Percentiles rank a stretch among this genome's conserved stretches.
Conservation (phyloP, 345 rosid genomes). For the Salix caprea region DNA sequence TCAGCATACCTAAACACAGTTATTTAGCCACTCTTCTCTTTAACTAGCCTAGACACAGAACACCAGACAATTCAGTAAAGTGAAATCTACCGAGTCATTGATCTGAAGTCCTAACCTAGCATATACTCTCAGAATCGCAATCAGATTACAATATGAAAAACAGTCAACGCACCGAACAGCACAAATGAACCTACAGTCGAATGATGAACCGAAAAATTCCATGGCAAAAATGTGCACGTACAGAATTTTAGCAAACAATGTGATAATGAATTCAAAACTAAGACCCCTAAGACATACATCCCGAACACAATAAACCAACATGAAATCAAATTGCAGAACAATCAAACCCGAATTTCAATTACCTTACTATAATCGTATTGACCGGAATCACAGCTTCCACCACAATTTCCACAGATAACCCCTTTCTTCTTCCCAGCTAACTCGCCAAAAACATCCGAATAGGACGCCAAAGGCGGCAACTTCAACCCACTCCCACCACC, state of each 20-base stretch:
- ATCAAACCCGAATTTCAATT: background rate
- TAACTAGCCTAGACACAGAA: background rate
- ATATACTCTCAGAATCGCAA: background rate
- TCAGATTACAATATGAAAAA: background rate
- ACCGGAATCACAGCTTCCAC: slow-evolving; percentile 43
- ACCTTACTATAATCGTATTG: slow-evolving; percentile 61
- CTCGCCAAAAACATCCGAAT: slow-evolving; percentile 58
- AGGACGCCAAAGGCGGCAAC: slow-evolving; percentile 68
- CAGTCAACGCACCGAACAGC: background rate
- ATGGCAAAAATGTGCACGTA: background rate
- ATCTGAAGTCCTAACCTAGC: background rate
- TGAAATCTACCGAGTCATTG: background rate
- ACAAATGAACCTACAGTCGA: background rate
- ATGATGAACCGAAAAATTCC: background rate
- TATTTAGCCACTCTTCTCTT: background rate
- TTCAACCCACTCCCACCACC: slow-evolving; percentile 16
- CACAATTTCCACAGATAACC: slow-evolving; percentile 50
- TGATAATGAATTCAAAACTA: no score
- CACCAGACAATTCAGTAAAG: background rate
- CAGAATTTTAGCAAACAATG: no score
- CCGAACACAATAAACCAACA: no score
- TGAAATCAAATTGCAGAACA: background rate
- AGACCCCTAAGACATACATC: background rate
- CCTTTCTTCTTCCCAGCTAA: slow-evolving; percentile 29
- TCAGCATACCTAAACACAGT: background rate